Conservation (phyloP, 805 yeast species). For the Ogataea ganodermae region DNA sequence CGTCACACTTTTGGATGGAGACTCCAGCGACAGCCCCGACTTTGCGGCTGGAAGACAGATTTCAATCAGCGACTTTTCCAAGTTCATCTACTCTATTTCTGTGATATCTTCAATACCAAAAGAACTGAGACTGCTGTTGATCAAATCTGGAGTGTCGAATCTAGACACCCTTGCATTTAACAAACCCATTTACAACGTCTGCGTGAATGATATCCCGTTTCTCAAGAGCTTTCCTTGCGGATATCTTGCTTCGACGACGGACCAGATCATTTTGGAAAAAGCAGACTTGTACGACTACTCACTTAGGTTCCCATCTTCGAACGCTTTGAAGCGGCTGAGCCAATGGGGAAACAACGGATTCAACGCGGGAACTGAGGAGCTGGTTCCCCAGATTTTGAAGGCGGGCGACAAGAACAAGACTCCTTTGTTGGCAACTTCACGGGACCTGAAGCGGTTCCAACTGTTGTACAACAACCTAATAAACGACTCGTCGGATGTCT, state of each 20-base stretch:
- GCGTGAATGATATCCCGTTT: conserved; percentile 56
- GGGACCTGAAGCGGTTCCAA: conserved; percentile 40
- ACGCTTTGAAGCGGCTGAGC: conserved; percentile 1
- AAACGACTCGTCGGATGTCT: conserved; percentile 3
- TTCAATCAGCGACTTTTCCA: conserved; percentile 42
- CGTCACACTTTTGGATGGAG: conserved; percentile 2
- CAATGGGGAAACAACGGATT: background rate
- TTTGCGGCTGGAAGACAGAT: conserved; percentile 13
- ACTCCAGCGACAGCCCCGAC: conserved; percentile 10
- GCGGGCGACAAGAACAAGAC: conserved; percentile 12
- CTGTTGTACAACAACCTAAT: conserved; percentile 27
- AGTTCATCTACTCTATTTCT: conserved; percentile 59
- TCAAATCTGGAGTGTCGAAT: conserved; percentile 30
- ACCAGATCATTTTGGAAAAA: conserved; percentile 61
- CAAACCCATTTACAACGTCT: conserved; percentile 61
- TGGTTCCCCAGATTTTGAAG: conserved; percentile 23
- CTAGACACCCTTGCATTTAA: conserved; percentile 33
- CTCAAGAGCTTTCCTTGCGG: conserved; percentile 35
- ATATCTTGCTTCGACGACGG: conserved; percentile 65
- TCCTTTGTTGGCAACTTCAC: conserved; percentile 34
- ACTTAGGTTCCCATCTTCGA: conserved; percentile 29
- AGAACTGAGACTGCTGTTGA: conserved; percentile 39
- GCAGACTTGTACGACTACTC: conserved; percentile 50
- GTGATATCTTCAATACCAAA: conserved; percentile 65
- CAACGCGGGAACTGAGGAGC: conserved; percentile 13